These are phyloP conservation scores for Yamadazyma triangularis DNA, from an alignment of 1,139 yeast genomes.

Conservation along the genomic window DNA sequence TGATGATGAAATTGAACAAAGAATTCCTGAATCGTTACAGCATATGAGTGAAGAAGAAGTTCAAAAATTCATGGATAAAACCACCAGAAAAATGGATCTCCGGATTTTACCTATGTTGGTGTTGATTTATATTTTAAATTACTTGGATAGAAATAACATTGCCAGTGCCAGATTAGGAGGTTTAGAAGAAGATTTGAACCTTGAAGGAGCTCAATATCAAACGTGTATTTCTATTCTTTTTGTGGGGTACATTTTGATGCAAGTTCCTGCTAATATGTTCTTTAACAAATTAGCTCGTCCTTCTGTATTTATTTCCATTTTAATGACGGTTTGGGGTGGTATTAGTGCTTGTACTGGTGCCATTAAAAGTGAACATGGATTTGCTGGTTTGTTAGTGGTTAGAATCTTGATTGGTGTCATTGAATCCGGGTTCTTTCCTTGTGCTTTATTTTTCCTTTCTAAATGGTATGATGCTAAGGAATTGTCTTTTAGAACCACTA, in stretches of 20 bases:
- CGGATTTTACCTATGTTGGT: constrained; percentile 54
- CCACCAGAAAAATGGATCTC: constrained; percentile 46
- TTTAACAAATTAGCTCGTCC: constrained; percentile 49
- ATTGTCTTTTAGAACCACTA: constrained; percentile 50
- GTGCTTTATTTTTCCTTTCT: constrained; percentile 44
- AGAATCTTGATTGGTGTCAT: constrained; percentile 51
- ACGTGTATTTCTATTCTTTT: constrained; percentile 54
- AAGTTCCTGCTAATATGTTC: constrained; percentile 51
- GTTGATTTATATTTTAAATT: constrained; percentile 49
- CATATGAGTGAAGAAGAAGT: constrained; percentile 33
- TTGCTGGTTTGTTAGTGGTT: constrained; percentile 40
- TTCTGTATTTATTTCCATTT: constrained; percentile 44
- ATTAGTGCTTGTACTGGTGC: constrained; percentile 38
- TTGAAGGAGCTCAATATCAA: constrained; percentile 49
- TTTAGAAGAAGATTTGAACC: constrained; percentile 45
- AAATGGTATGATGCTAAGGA: constrained; percentile 48
- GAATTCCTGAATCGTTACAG: constrained; percentile 31
- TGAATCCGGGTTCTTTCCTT: constrained; percentile 59
- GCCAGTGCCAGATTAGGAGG: constrained; percentile 62
- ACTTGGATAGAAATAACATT: constrained; percentile 57
- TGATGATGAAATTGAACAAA: constrained; percentile 1
- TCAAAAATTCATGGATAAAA: constrained; percentile 31
- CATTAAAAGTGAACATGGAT: constrained; percentile 18
- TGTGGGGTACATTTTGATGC: constrained; percentile 59
- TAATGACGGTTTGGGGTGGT: constrained; percentile 52